These are phyloP conservation scores for Aureobasidium sp. DNA, from an alignment of 2,329 filamentous ascomycete genomes.

Conservation along the genomic window DNA sequence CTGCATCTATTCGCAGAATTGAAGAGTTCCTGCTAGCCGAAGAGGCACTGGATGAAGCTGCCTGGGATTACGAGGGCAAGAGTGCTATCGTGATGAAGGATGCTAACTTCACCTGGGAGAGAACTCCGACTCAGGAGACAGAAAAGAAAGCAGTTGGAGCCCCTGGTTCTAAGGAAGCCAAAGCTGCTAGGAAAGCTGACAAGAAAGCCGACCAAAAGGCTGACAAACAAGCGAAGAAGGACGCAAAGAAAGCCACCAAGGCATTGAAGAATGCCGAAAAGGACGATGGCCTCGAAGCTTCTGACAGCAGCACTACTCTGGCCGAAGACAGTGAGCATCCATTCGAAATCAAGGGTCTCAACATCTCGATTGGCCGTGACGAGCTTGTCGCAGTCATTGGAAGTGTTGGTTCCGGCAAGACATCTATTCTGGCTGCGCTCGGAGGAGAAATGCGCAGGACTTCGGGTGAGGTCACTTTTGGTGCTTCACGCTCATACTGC, in stretches of 20 bases:
- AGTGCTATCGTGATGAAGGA: constrained; percentile 58
- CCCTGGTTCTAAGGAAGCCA: constrained; percentile 34
- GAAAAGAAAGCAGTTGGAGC: constrained; percentile 25
- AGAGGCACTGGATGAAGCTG: constrained; percentile 66
- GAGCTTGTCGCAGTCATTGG: constrained; percentile 82
- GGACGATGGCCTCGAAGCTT: background rate
- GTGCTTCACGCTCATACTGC: constrained; percentile 78
- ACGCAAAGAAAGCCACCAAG: constrained; percentile 20
- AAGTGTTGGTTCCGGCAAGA: constrained; percentile 84
- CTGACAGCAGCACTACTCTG: constrained; percentile 43
- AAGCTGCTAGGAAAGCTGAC: constrained; percentile 34
- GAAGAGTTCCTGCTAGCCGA: constrained; percentile 83
- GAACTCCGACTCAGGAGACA: constrained; percentile 44
- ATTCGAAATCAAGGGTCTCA: constrained; percentile 63
- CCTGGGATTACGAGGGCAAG: constrained; percentile 44
- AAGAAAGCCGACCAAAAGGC: constrained; percentile 30
- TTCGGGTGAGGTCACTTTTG: constrained; percentile 61
- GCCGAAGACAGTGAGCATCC: constrained; percentile 53
- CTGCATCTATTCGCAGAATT: constrained; percentile 74
- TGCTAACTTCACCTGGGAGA: constrained; percentile 85
- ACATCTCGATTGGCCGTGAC: constrained; percentile 60
- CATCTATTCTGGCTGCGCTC: constrained; percentile 75
- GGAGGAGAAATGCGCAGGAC: constrained; percentile 92
- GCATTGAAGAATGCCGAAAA: constrained; percentile 19
- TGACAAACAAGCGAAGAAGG: constrained; percentile 26